phyloP scores from a whole-genome alignment of 768 basidiomycete species.

The Tylopilus intermedius region DNA sequence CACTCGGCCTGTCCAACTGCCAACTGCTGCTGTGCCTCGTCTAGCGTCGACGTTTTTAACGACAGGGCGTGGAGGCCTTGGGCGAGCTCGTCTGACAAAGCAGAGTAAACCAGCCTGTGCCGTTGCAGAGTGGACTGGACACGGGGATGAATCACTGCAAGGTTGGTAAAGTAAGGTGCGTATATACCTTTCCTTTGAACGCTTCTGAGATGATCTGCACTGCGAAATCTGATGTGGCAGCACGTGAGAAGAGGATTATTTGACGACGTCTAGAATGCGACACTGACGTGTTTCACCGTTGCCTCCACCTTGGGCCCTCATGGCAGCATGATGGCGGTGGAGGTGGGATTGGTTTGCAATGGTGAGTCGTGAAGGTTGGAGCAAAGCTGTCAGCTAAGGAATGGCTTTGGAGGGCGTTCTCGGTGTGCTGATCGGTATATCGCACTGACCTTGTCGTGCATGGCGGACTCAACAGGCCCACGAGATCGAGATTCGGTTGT shows the following conservation, averaged over 20 bases:
- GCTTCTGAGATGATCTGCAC: slow-evolving; percentile 65
- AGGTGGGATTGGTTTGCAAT: slow-evolving; percentile 82
- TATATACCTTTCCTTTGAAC: slow-evolving; percentile 68
- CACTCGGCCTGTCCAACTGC: slow-evolving; percentile 19
- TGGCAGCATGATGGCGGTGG: slow-evolving; percentile 80
- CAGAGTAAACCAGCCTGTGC: slow-evolving; percentile 73
- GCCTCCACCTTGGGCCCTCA: slow-evolving; percentile 63
- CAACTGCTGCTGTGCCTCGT: slow-evolving; percentile 37
- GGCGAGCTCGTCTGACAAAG: slow-evolving; percentile 65
- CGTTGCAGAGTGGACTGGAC: slow-evolving; percentile 69
- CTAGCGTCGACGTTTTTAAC: slow-evolving; percentile 65
- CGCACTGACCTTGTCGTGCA: slow-evolving; percentile 49
- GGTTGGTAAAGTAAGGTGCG: slow-evolving; percentile 3
- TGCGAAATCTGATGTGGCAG: slow-evolving; percentile 59
- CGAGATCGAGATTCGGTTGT: slow-evolving; percentile 23
- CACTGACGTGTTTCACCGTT: slow-evolving; percentile 79
- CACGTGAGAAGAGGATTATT: slow-evolving; percentile 20
- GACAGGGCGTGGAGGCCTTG: slow-evolving; percentile 75
- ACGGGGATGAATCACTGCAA: slow-evolving; percentile 10
- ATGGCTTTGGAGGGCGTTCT: slow-evolving; percentile 19
- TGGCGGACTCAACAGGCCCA: slow-evolving; percentile 56
- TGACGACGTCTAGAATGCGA: slow-evolving; percentile 11
- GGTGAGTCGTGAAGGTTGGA: slow-evolving; percentile 57
- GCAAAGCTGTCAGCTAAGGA: slow-evolving; percentile 53
- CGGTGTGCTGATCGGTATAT: slow-evolving; percentile 20